A percentile compares a stretch with the other conserved stretches of the same genome.
Evolutionary conservation across 2,329 filamentous ascomycete species (phyloP).

Genomic region (Sporothrix brunneoviolacea): DNA sequence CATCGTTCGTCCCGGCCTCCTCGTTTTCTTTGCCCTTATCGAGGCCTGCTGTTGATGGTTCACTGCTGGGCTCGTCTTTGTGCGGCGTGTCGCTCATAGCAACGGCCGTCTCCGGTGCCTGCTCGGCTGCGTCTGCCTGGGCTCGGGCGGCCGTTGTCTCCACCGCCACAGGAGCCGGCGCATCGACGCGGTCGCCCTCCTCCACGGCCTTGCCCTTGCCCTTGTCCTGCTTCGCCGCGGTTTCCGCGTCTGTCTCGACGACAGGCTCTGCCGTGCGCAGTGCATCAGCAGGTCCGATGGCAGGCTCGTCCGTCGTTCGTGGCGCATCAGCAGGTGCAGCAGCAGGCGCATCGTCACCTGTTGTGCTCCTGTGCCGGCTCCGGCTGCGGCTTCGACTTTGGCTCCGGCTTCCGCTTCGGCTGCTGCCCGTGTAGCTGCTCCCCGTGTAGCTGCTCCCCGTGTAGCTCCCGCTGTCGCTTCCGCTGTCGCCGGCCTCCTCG

Average conservation of each 20-base stretch:
- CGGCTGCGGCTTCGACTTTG: slow-evolving; percentile 23
- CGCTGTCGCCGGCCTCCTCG: neutral
- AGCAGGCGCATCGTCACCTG: neutral
- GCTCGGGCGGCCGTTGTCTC: neutral
- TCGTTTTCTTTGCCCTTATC: too few species aligned
- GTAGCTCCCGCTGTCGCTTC: slow-evolving; percentile 11
- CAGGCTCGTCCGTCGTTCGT: too few species aligned
- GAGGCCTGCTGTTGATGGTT: too few species aligned
- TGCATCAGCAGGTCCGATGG: too few species aligned
- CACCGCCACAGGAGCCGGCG: slow-evolving; percentile 1
- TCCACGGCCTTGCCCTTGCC: slow-evolving; percentile 16
- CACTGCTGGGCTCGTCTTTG: too few species aligned
- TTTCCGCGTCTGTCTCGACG: neutral
- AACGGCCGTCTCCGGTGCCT: too few species aligned
- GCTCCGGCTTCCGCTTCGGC: slow-evolving; percentile 25
- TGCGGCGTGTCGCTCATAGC: too few species aligned
- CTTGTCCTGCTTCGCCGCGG: neutral
- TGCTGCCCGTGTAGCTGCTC: slow-evolving; percentile 13
- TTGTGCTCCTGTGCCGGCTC: slow-evolving; percentile 12
- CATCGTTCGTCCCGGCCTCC: too few species aligned
- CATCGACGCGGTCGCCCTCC: neutral
- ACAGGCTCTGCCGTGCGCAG: too few species aligned
- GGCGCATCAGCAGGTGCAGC: too few species aligned
- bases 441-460: slow-evolving; percentile 13
- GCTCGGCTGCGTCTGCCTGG: too few species aligned